These are phyloP conservation scores for Dactylorhiza incarnata DNA, from an alignment of 106 monocot species.

Conservation along the genomic window DNA sequence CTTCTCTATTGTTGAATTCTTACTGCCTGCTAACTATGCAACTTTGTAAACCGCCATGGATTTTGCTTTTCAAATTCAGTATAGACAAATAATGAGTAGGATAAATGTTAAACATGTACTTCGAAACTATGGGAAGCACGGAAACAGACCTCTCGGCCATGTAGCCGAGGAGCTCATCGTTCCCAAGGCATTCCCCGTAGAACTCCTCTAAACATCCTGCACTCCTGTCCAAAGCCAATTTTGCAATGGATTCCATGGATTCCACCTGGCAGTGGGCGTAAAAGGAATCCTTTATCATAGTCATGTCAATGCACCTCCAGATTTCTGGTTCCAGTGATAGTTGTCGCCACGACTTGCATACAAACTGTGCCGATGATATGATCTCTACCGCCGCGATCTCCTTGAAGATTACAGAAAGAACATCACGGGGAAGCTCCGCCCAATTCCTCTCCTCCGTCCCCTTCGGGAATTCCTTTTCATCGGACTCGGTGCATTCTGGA, in stretches of 20 bases:
- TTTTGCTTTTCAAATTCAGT: too few relatives aligned
- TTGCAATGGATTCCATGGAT: too few relatives aligned
- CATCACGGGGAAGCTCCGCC: constrained; percentile 31
- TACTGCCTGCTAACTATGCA: too few relatives aligned
- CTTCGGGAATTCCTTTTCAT: neutral
- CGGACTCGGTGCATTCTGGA: neutral
- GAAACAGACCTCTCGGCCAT: constrained; percentile 8
- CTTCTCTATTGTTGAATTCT: too few relatives aligned
- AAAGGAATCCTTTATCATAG: neutral
- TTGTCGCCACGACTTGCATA: constrained; percentile 30
- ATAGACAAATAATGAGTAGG: too few relatives aligned
- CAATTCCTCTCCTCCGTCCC: constrained; percentile 19
- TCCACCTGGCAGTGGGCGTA: too few relatives aligned
- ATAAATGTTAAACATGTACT: neutral
- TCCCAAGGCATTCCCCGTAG: neutral
- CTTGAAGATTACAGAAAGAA: constrained; percentile 21
- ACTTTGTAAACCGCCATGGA: too few relatives aligned
- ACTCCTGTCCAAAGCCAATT: constrained; percentile 20
- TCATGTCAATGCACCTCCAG: constrained; percentile 20
- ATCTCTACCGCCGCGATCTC: constrained; percentile 21
- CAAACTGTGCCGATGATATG: constrained; percentile 21
- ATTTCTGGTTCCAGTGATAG: constrained; percentile 15
- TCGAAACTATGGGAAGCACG: neutral
- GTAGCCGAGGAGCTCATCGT: constrained; percentile 11
- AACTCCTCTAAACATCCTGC: constrained; percentile 15